phyloP scores from a whole-genome alignment of 306 rosid species.

The Cyamopsis tetragonoloba region DNA sequence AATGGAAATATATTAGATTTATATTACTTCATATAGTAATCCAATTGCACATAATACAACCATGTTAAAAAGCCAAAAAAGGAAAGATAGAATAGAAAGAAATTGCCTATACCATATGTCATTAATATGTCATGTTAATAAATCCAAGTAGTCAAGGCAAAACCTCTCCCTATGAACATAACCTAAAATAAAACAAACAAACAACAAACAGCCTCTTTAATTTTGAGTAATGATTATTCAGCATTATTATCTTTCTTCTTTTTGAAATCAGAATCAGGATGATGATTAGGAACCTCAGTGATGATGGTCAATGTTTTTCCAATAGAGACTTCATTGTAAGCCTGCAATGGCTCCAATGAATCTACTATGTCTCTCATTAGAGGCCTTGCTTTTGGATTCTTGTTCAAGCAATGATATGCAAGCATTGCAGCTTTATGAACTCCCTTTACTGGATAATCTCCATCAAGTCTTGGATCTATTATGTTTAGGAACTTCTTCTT shows the following conservation, averaged over 20 bases:
- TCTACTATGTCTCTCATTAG: slow-evolving; percentile 93
- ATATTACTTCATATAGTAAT: slow-evolving; percentile 24
- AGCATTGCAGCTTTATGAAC: slow-evolving; percentile 89
- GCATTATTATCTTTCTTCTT: slow-evolving; percentile 45
- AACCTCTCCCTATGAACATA: slow-evolving; percentile 23
- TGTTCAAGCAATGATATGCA: slow-evolving; percentile 86
- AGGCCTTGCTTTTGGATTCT: slow-evolving; percentile 97
- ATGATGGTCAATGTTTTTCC: slow-evolving; percentile 54
- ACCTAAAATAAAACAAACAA: slow-evolving; percentile 3
- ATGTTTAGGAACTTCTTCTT: slow-evolving; percentile 74
- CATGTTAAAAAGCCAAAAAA: slow-evolving; percentile 16
- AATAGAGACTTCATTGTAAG: slow-evolving; percentile 35
- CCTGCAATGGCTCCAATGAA: slow-evolving; percentile 90
- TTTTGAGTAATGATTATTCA: too few species aligned
- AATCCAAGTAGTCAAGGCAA: slow-evolving; percentile 27
- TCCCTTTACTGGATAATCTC: slow-evolving; percentile 76
- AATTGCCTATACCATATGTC: slow-evolving; percentile 18
- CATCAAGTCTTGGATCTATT: slow-evolving; percentile 79
- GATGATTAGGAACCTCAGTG: slow-evolving; percentile 41
- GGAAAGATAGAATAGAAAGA: slow-evolving; percentile 11
- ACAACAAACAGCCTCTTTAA: slow-evolving; percentile 9
- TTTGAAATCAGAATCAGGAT: slow-evolving; percentile 39
- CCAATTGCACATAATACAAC: slow-evolving; percentile 19
- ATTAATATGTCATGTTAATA: slow-evolving; percentile 28
- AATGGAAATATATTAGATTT: neutral